These are phyloP conservation scores for Microstegium vimineum DNA, from an alignment of 176 grass and related monocot genomes.

Conservation along the genomic window DNA sequence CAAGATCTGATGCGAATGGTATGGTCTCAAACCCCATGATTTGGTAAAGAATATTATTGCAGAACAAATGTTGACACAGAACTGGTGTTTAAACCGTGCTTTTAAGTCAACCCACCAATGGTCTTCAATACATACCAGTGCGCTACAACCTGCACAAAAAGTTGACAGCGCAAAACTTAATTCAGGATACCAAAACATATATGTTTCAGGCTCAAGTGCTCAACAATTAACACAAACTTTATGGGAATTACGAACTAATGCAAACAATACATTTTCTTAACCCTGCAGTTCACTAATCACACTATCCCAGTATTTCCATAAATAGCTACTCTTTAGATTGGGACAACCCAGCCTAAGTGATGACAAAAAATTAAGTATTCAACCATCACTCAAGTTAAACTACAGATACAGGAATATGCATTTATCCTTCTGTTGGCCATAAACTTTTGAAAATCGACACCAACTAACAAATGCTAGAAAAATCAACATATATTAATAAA, in stretches of 20 bases:
- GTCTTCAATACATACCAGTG: background rate
- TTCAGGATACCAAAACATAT: background rate
- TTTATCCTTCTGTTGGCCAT: background rate
- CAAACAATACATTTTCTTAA: too few species aligned
- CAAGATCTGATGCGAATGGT: background rate
- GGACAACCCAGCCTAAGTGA: background rate
- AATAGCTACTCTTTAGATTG: background rate
- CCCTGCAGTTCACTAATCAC: background rate
- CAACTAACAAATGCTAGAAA: background rate
- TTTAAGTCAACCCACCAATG: background rate
- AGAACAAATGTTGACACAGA: background rate
- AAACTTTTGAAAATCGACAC: background rate
- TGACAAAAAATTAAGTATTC: background rate
- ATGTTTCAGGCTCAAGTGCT: too few species aligned
- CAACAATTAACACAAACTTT: too few species aligned
- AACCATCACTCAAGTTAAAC: background rate
- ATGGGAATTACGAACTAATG: too few species aligned
- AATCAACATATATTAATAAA: background rate
- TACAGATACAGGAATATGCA: background rate
- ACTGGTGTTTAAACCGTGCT: background rate
- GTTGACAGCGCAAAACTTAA: background rate
- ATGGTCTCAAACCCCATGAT: conserved; percentile 21
- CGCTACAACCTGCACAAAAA: conserved; percentile 11
- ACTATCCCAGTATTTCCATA: background rate
- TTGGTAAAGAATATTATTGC: background rate